These are phyloP conservation scores for Cryptosporidium parvum DNA, from an alignment of 169 alveolate genomes.

Conservation along the genomic window DNA sequence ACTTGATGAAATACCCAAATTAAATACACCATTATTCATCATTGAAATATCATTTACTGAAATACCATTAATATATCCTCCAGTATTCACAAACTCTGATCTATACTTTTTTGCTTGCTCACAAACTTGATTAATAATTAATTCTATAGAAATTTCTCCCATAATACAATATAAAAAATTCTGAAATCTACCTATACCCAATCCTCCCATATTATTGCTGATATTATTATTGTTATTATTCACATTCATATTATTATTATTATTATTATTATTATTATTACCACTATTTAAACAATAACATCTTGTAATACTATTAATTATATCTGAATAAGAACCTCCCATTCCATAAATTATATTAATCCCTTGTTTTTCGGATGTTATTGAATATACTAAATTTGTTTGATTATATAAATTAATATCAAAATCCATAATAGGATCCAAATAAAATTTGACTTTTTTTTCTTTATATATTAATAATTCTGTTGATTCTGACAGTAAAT, in stretches of 20 bases:
- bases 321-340: slow-evolving; percentile 63
- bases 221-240: background rate
- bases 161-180: slow-evolving; percentile 16
- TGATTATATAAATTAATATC: slow-evolving; percentile 24
- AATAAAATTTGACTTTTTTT: slow-evolving; percentile 25
- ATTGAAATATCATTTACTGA: background rate
- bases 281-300: background rate
- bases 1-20: background rate
- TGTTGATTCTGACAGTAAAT: slow-evolving; percentile 37
- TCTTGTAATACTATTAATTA: background rate
- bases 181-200: background rate
- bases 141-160: slow-evolving; percentile 68
- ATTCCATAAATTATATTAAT: slow-evolving; percentile 29
- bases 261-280: background rate
- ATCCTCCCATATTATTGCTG: background rate
- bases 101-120: slow-evolving; percentile 46
- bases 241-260: background rate
- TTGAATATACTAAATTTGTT: slow-evolving; percentile 22
- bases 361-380: slow-evolving; percentile 3
- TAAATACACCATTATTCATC: background rate
- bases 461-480: slow-evolving; percentile 23
- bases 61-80: slow-evolving; percentile 55
- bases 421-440: slow-evolving; percentile 66
- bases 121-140: slow-evolving; percentile 40
- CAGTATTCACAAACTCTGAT: slow-evolving; percentile 37